Base-by-base conservation (phyloP, 768 basidiomycete species). In the Boletellus sp. region DNA sequence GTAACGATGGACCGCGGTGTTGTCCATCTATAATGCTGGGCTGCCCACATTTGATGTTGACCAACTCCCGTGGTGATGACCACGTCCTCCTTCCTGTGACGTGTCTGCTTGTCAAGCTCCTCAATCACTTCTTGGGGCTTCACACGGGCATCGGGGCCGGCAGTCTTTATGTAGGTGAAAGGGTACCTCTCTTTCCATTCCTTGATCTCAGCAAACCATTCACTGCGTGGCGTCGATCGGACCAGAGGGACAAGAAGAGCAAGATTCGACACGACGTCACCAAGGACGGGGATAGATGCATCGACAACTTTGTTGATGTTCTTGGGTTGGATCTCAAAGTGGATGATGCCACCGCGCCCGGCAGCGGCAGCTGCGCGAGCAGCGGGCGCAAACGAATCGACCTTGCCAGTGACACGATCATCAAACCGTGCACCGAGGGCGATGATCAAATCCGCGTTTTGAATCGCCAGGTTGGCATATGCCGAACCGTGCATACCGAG, bases 41-140 rank as follows among this genome's bases (percentile, higher is more conserved):
- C 91, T 2, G 95, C 95, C 94, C 93, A 98, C 96, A 98, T 98
- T 72, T 99, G 95, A 72, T 98, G 96, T 68, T 99, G 96, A 8
- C 96, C 96, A 19, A 99, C 96, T 59, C 96, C 96, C 15, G 96
- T 99, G 11, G 91, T 70, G 45, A 99, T 71, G 62, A 99, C 72
- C 34, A 96, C 79, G 20, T 97, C 83, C 50, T 90, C 87, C 73
- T 98, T 95, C 68, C 74, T 80, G 51, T 87, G 77, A 42, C 74
- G 74, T n/a, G 82, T 83, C 73, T 92, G 89, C 46, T 63, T 74
- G 62, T 98, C 85, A 36, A 99, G 77, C 72, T 94, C 94, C 72
- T 93, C 87, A 35, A 99, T 83, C 47, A 97, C 91, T 70, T 94
- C 93, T 70, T 99, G 96, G 1, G 95, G 95, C 77, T 98, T 99